Conservation (phyloP, 78 protist genomes). For the Speleostelium caveatum region DNA sequence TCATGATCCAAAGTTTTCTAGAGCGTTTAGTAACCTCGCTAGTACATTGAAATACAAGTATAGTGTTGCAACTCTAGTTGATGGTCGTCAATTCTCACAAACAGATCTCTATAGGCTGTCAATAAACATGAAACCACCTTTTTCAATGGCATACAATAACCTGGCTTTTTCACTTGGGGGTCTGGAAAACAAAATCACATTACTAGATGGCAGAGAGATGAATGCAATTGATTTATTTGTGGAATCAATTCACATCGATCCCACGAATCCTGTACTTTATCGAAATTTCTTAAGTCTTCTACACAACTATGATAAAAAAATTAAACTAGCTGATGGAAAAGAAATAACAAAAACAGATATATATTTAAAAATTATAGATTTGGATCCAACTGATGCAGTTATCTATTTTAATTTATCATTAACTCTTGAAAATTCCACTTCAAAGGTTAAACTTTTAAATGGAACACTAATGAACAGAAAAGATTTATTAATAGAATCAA, state of each 20-base stretch:
- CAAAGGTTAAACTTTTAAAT: not conserved
- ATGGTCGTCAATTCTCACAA: no score
- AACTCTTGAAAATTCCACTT: not conserved
- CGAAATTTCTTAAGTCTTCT: not conserved
- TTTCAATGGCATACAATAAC: no score
- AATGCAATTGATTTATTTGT: not conserved
- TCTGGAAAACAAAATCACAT: not conserved
- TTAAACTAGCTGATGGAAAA: not conserved
- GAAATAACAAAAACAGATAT: not conserved
- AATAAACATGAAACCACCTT: no score
- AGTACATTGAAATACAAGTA: no score
- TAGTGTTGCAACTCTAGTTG: no score
- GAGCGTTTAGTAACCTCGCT: no score
- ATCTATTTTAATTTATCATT: slow-evolving; percentile 4
- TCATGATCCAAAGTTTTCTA: no score
- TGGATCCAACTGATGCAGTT: not conserved
- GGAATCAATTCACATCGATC: not conserved
- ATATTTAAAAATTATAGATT: not conserved
- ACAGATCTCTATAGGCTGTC: no score
- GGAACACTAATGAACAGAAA: not conserved
- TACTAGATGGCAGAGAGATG: not conserved
- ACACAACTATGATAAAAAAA: not conserved
- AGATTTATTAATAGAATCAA: not conserved
- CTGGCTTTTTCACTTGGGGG: no score
- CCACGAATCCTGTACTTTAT: no score